phyloP scores from a whole-genome alignment of 2,329 filamentous ascomycete genomes.

The Colletotrichum kahawae region DNA sequence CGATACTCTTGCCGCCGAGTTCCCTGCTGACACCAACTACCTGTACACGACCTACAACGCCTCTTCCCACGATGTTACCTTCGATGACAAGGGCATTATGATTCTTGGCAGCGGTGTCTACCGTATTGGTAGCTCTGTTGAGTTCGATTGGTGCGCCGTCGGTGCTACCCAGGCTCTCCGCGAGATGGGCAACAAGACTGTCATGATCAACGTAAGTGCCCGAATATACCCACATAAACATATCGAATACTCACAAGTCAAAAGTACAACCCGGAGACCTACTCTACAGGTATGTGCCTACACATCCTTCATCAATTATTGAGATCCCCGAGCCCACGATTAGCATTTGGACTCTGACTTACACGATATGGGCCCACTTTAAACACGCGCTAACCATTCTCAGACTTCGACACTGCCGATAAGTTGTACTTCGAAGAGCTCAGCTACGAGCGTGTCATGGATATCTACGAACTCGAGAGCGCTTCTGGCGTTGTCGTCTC shows the following conservation, averaged over 20 bases:
- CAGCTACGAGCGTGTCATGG: conserved; percentile 97
- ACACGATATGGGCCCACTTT: not conserved
- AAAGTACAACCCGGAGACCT: conserved; percentile 69
- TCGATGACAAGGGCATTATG: conserved; percentile 89
- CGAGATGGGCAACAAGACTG: conserved; percentile 91
- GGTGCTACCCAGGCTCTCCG: conserved; percentile 84
- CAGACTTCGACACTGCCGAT: conserved; percentile 90
- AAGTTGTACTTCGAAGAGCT: conserved; percentile 97
- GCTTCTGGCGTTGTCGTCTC: conserved; percentile 91
- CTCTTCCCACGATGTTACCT: conserved; percentile 88
- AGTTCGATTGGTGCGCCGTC: conserved; percentile 98
- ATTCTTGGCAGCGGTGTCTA: conserved; percentile 96
- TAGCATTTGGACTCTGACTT: not conserved
- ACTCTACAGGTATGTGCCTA: not conserved
- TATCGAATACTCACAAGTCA: conserved; percentile 46
- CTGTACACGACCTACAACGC: conserved; percentile 98
- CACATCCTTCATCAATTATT: not conserved
- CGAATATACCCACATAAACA: conserved; percentile 41
- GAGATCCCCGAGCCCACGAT: not conserved
- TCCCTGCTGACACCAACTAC: conserved; percentile 94
- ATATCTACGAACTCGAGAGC: conserved; percentile 93
- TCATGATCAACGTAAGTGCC: conserved; percentile 84
- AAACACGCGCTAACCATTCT: conserved; percentile 33
- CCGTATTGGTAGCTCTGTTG: conserved; percentile 95
- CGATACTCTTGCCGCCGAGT: conserved; percentile 95